Evolutionary conservation across 2,329 filamentous ascomycete species (phyloP), one percentile per base, ranked within the genome.

Genomic region (Daldinia eschscholtzii): DNA sequence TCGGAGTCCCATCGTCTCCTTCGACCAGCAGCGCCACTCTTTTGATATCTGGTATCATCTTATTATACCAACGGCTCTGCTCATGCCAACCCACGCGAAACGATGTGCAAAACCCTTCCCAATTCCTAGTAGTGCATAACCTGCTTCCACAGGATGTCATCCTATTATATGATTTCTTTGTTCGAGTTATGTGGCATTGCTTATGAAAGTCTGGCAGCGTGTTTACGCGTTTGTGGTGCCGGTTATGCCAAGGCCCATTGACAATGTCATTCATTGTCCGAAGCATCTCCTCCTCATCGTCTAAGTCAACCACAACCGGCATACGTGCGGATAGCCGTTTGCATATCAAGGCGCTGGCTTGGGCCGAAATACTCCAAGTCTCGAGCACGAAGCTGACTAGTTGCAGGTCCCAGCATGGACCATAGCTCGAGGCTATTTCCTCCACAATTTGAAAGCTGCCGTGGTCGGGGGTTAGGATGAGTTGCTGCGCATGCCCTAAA

Each of bases 351-450:
- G 52, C 18, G 33, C 52, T 55, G 30, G 30, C 52, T 9, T 35
- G 33, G 52, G 33, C 18, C 10, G 33, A n/a, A 37, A 55, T 55
- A 26, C 33, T 55, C 52, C 33, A 55, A 13, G 52, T 55, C 33
- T 55, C 52, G 2, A 55, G 52, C 52, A 37, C 52, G 52, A 55
- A 55, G 52, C 30, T 39, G 30, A 37, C 33, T 30, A n/a, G 15
- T 15, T 33, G 46, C 26, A 52, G 4, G 7, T 52, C 18, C 46
- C 13, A 33, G 33, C 46, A 52, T 13, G 46, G 28, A 33, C 26
- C 46, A 26, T 52, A 52, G 9, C 26, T 33, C 26, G 15, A 30
- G 26, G 46, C 26, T 52, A 52, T 52, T 1, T 52, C 46, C 33
- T 52, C 46, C 33, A 52, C 3, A 52, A 33, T 33, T 15, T n/a